Conservation (phyloP, 805 yeast species). For the Saturnispora gosingensis region DNA sequence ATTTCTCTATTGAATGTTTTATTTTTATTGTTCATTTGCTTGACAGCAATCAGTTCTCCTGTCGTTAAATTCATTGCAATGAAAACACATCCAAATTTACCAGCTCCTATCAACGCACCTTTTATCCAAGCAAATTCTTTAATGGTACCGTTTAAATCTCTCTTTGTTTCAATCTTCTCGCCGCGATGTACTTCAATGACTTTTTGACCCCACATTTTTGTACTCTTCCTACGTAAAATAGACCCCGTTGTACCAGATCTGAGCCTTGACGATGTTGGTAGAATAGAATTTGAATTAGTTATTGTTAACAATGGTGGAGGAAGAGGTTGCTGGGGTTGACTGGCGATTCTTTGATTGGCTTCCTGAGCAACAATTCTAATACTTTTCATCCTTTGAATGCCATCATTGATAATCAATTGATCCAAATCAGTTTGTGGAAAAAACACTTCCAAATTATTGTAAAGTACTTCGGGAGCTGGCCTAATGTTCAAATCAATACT, state of each 20-base stretch:
- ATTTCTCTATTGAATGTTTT: conserved; percentile 80
- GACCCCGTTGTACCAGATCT: conserved; percentile 10
- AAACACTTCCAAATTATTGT: conserved; percentile 81
- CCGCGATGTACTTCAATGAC: conserved; percentile 77
- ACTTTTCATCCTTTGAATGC: conserved; percentile 62
- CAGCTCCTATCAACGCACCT: conserved; percentile 94
- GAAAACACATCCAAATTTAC: conserved; percentile 92
- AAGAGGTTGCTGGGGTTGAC: conserved; percentile 9
- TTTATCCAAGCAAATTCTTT: conserved; percentile 95
- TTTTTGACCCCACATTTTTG: conserved; percentile 96
- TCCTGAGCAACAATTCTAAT: conserved; percentile 90
- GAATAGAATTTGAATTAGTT: not conserved
- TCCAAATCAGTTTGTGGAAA: conserved; percentile 92
- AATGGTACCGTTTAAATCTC: conserved; percentile 37
- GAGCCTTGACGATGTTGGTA: conserved; percentile 1
- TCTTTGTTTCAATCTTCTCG: conserved; percentile 52
- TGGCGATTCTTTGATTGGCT: conserved; percentile 44
- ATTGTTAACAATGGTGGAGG: conserved; percentile 3
- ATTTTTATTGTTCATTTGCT: conserved; percentile 69
- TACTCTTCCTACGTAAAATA: conserved; percentile 63
- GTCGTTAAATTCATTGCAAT: conserved; percentile 90
- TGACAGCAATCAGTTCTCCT: conserved; percentile 98
- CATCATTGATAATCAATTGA: conserved; percentile 73
- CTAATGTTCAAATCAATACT: conserved; percentile 57
- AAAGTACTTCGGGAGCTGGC: conserved; percentile 92